Base-by-base conservation (phyloP, 495 filamentous ascomycete genomes). In the Wilcoxina mikolae region DNA sequence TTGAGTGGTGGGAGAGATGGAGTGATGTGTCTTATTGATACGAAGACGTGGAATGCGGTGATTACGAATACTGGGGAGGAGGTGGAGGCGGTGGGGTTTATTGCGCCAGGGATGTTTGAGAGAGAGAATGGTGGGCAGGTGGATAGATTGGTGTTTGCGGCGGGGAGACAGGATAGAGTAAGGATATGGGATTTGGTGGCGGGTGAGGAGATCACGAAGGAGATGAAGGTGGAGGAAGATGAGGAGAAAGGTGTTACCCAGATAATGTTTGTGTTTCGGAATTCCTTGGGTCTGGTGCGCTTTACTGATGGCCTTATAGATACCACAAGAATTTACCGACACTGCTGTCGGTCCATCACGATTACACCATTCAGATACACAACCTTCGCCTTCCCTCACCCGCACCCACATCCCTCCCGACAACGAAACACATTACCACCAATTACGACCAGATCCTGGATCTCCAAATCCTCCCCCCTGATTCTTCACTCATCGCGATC, bases 371-470 rank as follows among this genome's bases (percentile, higher is more conserved):
- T 49, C 73, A 82, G 15, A 68, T 94, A 26, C 84, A 93, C 65
- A 83, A 82, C 10, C 61, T 71, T 12, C 66, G 72, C 27, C 25
- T 58, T 42, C 28, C 47, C 62, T 33, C 56, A 22, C 35, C 71
- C 22, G 53, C 59, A 53, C 28, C 65, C 27, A 61, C 61, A 17
- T 39, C 59, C 51, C 60, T 74, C 20, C 59, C 65, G 17, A 50
- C 67, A 60, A 54, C 83, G 50, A 79, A 84, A 54, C 78, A 85
- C 17, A 90, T 96, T 58, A 94, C 90, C 18, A 93, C 93, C 22
- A 95, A 91, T 29, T 87, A 96, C 67, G 91, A 96, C 64, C 91
- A 96, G 65, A 88, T 96, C 53, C 93, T 96, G 59, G 93, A 96
- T 60, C 69, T 95, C 22, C 83, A 80, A 23, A 94, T 87, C 62